A percentile compares a stretch with the other conserved stretches of the same genome.
phyloP scores from a whole-genome alignment of 1,139 yeast species.

The Yamadazyma trypodendri region DNA sequence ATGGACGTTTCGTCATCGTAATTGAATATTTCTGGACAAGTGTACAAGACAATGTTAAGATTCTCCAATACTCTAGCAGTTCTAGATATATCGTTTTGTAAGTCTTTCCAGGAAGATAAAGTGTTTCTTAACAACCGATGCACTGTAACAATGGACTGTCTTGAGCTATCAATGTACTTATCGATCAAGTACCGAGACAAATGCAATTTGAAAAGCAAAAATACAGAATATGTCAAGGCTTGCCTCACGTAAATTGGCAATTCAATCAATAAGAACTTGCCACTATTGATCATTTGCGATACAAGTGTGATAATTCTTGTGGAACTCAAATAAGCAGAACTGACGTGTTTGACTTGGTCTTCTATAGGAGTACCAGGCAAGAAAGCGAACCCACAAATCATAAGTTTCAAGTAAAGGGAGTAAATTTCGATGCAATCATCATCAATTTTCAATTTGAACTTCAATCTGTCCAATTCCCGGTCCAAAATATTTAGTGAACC shows the following conservation, averaged over 20 bases:
- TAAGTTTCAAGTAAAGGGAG: slow-evolving; percentile 72
- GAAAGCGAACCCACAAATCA: slow-evolving; percentile 87
- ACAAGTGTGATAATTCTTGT: slow-evolving; percentile 80
- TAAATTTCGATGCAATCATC: slow-evolving; percentile 76
- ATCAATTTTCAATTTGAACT: slow-evolving; percentile 59
- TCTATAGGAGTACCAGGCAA: slow-evolving; percentile 88
- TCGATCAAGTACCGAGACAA: slow-evolving; percentile 74
- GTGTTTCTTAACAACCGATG: slow-evolving; percentile 86
- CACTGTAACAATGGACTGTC: slow-evolving; percentile 91
- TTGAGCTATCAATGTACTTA: slow-evolving; percentile 79
- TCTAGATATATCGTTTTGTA: slow-evolving; percentile 86
- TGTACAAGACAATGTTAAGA: slow-evolving; percentile 79
- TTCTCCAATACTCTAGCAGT: slow-evolving; percentile 93
- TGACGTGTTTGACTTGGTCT: slow-evolving; percentile 82
- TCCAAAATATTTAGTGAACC: slow-evolving; percentile 74
- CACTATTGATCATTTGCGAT: slow-evolving; percentile 59
- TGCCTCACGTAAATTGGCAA: slow-evolving; percentile 87
- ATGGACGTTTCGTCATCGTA: slow-evolving; percentile 51
- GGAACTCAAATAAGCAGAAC: slow-evolving; percentile 77
- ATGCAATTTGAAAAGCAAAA: slow-evolving; percentile 78
- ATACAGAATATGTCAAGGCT: slow-evolving; percentile 77
- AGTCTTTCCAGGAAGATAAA: slow-evolving; percentile 86
- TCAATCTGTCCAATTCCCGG: slow-evolving; percentile 72
- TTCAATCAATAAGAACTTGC: slow-evolving; percentile 67
- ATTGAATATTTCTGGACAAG: slow-evolving; percentile 77